phyloP scores from a whole-genome alignment of 805 yeast genomes.

The Schwanniomyces sp. region DNA sequence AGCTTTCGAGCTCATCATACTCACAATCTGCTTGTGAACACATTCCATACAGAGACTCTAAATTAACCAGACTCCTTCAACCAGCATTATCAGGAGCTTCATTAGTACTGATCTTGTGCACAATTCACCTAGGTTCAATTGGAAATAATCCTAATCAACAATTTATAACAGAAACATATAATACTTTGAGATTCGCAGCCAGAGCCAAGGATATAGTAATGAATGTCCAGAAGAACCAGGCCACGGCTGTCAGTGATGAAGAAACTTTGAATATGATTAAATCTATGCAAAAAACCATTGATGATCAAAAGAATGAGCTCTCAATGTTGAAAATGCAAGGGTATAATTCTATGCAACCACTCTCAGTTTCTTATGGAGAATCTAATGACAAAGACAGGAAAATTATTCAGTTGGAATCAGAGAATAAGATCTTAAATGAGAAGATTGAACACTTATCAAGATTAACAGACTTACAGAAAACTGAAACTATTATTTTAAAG shows the following conservation, averaged over 20 bases:
- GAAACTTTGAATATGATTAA: conserved; percentile 44
- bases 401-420: conserved; percentile 47
- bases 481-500: conserved; percentile 56
- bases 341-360: neutral
- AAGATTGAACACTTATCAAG: conserved; percentile 69
- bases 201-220: conserved; percentile 85
- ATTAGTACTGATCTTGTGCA: conserved; percentile 81
- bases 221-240: conserved; percentile 57
- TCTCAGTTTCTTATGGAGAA: neutral
- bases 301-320: conserved; percentile 57
- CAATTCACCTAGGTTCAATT: conserved; percentile 63
- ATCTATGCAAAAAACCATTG: conserved; percentile 59
- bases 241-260: conserved; percentile 38
- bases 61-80: conserved; percentile 83
- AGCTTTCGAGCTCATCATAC: conserved; percentile 50
- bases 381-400: conserved; percentile 9
- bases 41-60: conserved; percentile 91
- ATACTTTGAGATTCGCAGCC: conserved; percentile 89
- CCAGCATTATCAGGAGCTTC: conserved; percentile 90
- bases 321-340: conserved; percentile 27
- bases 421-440: conserved; percentile 63
- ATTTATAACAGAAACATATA: conserved; percentile 73
- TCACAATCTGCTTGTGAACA: conserved; percentile 44
- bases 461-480: conserved; percentile 57
- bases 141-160: conserved; percentile 27